Base-by-base conservation (phyloP, 129 eudicot genomes). In the Pittosporum tobira region DNA sequence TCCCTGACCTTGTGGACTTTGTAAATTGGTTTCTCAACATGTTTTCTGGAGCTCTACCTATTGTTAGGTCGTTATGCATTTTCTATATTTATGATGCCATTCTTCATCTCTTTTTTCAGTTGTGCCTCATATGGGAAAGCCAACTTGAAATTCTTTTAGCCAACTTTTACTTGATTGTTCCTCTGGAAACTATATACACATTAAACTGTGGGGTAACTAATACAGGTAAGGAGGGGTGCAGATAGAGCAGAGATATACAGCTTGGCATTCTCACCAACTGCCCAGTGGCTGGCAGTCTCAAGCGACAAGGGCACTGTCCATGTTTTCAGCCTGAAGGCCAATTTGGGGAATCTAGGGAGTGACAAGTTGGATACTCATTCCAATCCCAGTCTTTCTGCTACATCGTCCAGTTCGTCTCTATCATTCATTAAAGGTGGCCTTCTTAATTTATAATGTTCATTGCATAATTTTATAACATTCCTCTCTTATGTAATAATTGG, bases 241-340 rank as follows among this genome's bases (percentile, higher is more conserved):
- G 95, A 90, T 64, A 82, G 95, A 74, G 97, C 97, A 59, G 97
- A 85, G 66, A 90, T 85, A 48, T 78, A 90, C 58, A 82, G 95
- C 65, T 68, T 90, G 64, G 93, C 97, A 56, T 90, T 90, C 65
- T 90, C 95, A 53, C 55, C 95, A 64, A 71, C 76, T 42, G 81
- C 78, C 30, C 88, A 90, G 52, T 85, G 97, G 97, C 71, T 90
- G 57, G 88, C 93, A 61, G 97, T 85, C 52, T 89, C 95, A 50
- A 89, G 97, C 68, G 93, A 89, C 76, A 89, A 90, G 81, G 97
- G 97, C 66, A 90, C 97, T 30, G 94, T 85, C 67, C 97, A 90
- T 72, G 95, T 90, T 55, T 90, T 85, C 64, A 75, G 82, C 73
- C 82, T 90, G 14, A 90, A 82, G 78, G 64, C 66, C n/a, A 61